phyloP scores from a whole-genome alignment of 805 yeast species.

The Suhomyces emberorum region DNA sequence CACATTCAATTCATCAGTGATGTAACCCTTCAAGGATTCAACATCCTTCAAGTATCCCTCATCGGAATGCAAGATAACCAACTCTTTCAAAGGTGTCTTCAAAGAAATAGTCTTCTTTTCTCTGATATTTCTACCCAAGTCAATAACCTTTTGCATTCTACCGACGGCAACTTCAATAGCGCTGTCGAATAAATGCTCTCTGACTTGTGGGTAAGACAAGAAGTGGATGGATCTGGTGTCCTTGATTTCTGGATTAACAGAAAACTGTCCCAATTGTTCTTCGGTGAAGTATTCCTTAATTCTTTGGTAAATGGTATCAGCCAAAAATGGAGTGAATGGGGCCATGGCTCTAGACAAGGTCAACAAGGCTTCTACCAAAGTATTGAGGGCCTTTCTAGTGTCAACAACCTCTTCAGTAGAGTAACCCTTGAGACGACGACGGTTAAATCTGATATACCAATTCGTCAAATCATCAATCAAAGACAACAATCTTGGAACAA shows the following conservation, averaged over 20 bases:
- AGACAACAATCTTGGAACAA: constrained; percentile 85
- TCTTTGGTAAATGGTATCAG: constrained; percentile 84
- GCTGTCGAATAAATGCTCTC: constrained; percentile 75
- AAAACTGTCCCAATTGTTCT: constrained; percentile 46
- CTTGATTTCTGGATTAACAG: constrained; percentile 40
- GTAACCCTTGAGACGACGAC: constrained; percentile 93
- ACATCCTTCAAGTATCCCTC: constrained; percentile 71
- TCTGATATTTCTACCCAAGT: constrained; percentile 92
- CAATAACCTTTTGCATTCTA: constrained; percentile 97
- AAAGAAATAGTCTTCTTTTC: constrained; percentile 92
- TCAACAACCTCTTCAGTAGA: constrained; percentile 77
- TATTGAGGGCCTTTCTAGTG: constrained; percentile 81
- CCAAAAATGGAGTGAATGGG: constrained; percentile 95
- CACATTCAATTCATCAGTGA: constrained; percentile 87
- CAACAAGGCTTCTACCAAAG: constrained; percentile 85
- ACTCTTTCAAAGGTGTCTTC: constrained; percentile 88
- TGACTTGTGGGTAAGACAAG: constrained; percentile 83
- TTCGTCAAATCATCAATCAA: constrained; percentile 94
- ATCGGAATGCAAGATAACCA: constrained; percentile 84
- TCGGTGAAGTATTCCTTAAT: constrained; percentile 61
- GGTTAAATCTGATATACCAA: constrained; percentile 98
- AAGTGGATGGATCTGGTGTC: constrained; percentile 89
- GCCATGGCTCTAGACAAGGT: constrained; percentile 95
- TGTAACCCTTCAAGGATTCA: constrained; percentile 71
- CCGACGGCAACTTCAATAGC: constrained; percentile 83